Evolutionary conservation across 2,329 filamentous ascomycete species (phyloP), one percentile per base, ranked within the genome.

Genomic region (Fusarium burgessii): DNA sequence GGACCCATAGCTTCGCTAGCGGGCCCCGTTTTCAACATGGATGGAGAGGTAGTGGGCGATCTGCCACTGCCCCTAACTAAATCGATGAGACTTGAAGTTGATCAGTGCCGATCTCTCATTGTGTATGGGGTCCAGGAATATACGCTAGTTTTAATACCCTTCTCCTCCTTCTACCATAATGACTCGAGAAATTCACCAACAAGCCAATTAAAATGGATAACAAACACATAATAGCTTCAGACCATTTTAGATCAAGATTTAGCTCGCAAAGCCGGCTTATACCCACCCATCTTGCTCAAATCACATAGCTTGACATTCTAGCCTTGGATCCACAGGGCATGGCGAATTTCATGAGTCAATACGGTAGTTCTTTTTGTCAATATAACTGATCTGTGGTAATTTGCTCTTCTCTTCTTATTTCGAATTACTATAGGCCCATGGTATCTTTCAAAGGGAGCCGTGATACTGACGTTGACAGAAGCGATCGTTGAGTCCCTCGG

Each of bases 41-140:
- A 41, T 32, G 35, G n/a, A 49, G 27, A 57, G 4, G 32, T 20
- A 36, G 56, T 13, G 56, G 38, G 17, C 17, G 54, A 59, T 62
- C 25, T 50, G 12, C 15, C 7, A 42, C 32, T 29, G 36, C 36
- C 18, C 33, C 52, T 29, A 38, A 42, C 23, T 11, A 14, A 35
- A 14, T 27, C 32, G 23, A 42, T 7, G 8, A 41, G 43, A 43
- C 18, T 23, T 27, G 36, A 12, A 14, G 23, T 29, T 32, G n/a
- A 59, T 59, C 32, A 43, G 25, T 43, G 59, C 25, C 13, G 36
- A 59, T 59, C 56, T 43, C 18, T 43, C n/a, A 52, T 41, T 40
- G 20, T n/a, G n/a, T 47, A 25, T 18, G 20, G 20, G 18, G 17
- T 20, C 17, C 17, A 12, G 41, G 40, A 40, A 54, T 32, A 29